A percentile compares a stretch with the other conserved stretches of the same genome.
These are phyloP conservation scores for Carex pumila DNA, from an alignment of 176 grass and related monocot genomes.

Conservation along the genomic window DNA sequence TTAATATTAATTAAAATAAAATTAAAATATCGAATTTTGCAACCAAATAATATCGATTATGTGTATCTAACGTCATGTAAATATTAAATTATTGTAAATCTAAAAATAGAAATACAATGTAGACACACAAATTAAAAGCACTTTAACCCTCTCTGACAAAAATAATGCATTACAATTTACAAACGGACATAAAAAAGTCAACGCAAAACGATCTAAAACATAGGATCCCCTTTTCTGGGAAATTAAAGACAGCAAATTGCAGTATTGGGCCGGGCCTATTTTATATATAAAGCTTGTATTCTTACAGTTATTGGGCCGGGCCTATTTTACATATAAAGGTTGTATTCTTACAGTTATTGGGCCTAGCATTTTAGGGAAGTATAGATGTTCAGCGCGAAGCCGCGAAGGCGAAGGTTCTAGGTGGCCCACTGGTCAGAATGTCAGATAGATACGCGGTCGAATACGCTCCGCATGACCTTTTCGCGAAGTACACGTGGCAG, in stretches of 20 bases:
- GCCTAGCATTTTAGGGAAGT: background rate
- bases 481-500: slow-evolving; percentile 19
- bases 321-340: background rate
- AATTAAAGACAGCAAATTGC: background rate
- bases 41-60: too few species aligned
- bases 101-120: too few species aligned
- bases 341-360: too few species aligned
- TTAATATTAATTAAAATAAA: too few species aligned
- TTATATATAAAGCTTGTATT: background rate
- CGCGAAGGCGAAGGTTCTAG: background rate
- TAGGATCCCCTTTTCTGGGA: background rate
- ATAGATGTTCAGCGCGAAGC: too few species aligned
- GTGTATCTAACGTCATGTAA: too few species aligned
- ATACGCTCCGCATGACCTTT: background rate
- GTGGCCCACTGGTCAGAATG: background rate
- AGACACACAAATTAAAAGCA: too few species aligned
- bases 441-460: background rate
- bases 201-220: background rate
- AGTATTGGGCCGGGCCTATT: background rate
- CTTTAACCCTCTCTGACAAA: background rate
- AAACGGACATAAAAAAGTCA: background rate
- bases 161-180: background rate
- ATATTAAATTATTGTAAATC: too few species aligned
- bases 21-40: too few species aligned
- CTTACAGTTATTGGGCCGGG: background rate